Evolutionary conservation across 1,139 yeast species (phyloP).

Genomic region (Barnettozyma hawaiiensis): DNA sequence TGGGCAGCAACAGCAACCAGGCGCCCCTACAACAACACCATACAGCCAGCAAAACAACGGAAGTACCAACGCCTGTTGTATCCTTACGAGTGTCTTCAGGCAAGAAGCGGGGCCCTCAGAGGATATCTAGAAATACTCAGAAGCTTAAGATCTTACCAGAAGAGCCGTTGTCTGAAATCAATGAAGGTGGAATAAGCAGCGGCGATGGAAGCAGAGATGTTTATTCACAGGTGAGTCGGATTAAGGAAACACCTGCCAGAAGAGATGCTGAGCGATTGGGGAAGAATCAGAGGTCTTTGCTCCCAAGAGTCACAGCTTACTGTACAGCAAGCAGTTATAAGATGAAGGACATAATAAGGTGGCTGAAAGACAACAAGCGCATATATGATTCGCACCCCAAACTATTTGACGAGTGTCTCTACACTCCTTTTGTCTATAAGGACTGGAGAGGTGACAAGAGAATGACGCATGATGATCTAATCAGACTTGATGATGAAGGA

Average conservation of each 20-base stretch:
- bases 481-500: constrained; percentile 84
- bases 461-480: constrained; percentile 41
- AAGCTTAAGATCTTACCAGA: constrained; percentile 85
- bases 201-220: constrained; percentile 52
- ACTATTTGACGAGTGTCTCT: constrained; percentile 87
- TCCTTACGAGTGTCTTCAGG: constrained; percentile 9
- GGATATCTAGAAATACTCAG: constrained; percentile 84
- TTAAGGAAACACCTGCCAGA: constrained; percentile 87
- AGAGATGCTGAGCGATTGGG: constrained; percentile 93
- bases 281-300: constrained; percentile 74
- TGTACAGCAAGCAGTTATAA: constrained; percentile 92
- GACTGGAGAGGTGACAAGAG: constrained; percentile 61
- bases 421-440: constrained; percentile 81
- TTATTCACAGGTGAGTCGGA: constrained; percentile 76
- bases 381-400: constrained; percentile 77
- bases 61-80: background rate
- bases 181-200: constrained; percentile 32
- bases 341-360: constrained; percentile 79
- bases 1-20: background rate
- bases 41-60: background rate
- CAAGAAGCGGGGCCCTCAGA: constrained; percentile 67
- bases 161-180: constrained; percentile 47
- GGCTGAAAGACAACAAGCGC: constrained; percentile 76
- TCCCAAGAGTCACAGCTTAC: constrained; percentile 91
- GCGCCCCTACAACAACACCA: too few relatives aligned